phyloP scores from a whole-genome alignment of 192 early-diverging fungal species.

The Lunasporangiospora selenospora region DNA sequence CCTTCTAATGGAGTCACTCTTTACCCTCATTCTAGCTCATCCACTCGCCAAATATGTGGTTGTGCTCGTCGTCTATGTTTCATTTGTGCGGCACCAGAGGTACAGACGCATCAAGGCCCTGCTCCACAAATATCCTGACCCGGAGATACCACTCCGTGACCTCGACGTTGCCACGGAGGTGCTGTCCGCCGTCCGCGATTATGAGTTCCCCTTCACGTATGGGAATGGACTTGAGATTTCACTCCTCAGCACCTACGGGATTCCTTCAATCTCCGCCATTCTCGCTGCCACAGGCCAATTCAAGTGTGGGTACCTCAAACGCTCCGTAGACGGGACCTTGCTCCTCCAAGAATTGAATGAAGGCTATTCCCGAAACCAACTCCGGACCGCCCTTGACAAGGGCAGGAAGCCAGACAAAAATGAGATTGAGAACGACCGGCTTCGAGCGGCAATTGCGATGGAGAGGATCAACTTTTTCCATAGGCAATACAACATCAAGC shows the following conservation, averaged over 20 bases:
- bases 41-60: conserved; percentile 2
- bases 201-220: conserved; percentile 7
- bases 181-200: neutral
- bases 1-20: neutral
- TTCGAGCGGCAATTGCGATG: conserved; percentile 13
- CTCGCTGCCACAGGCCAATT: conserved; percentile 37
- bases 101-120: conserved; percentile 32
- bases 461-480: conserved; percentile 50
- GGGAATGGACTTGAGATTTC: conserved; percentile 45
- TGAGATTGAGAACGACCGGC: conserved; percentile 20
- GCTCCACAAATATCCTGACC: conserved; percentile 41
- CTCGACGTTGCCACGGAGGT: conserved; percentile 29
- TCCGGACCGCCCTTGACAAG: conserved; percentile 15
- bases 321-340: conserved; percentile 46
- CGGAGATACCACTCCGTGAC: conserved; percentile 22
- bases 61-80: conserved; percentile 5
- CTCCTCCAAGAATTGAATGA: conserved; percentile 44
- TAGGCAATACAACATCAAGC: conserved; percentile 46
- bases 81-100: conserved; percentile 24
- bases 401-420: neutral
- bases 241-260: conserved; percentile 49
- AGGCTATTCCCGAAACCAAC: conserved; percentile 19
- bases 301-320: conserved; percentile 6
- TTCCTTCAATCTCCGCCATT: conserved; percentile 47
- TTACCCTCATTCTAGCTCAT: neutral